Percentiles rank a stretch among this genome's conserved stretches.
phyloP scores from a whole-genome alignment of 1,139 yeast genomes.

The Waltiozyma sp. region DNA sequence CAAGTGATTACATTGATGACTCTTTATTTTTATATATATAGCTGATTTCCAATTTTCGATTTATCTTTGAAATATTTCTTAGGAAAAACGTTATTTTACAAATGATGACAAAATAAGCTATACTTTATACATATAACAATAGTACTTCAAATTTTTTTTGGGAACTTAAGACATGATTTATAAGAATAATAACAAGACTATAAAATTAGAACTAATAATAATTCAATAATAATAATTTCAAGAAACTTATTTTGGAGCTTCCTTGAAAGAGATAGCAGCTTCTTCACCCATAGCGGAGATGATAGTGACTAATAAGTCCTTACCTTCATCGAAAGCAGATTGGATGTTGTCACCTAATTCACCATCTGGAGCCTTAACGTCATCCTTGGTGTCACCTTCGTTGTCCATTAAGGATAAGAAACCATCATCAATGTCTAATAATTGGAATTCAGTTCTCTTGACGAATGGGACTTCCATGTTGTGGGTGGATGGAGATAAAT shows the following conservation, averaged over 20 bases:
- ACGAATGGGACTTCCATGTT: constrained; percentile 99
- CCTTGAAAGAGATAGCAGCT: constrained; percentile 96
- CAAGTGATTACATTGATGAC: not conserved
- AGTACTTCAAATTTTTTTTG: no score
- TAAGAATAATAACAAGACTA: constrained; percentile 1
- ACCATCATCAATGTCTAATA: constrained; percentile 97
- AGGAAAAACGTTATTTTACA: no score
- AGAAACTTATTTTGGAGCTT: constrained; percentile 63
- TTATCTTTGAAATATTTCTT: no score
- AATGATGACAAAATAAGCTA: no score
- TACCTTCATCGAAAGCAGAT: constrained; percentile 92
- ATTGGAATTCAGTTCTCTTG: constrained; percentile 88
- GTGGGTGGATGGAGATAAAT: constrained; percentile 99
- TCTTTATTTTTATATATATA: no score
- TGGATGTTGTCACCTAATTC: constrained; percentile 91
- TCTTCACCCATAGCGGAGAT: constrained; percentile 99
- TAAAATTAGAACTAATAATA: constrained; percentile 1
- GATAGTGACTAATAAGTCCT: constrained; percentile 92
- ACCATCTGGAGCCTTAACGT: constrained; percentile 96
- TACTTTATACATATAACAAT: no score
- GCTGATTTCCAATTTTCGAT: no score
- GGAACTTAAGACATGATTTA: not conserved
- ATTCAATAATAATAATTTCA: constrained; percentile 1
- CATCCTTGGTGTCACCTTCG: constrained; percentile 99
- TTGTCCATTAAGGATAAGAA: constrained; percentile 92